These are phyloP conservation scores for Paracamarosporium sp. DNA, from an alignment of 2,329 filamentous ascomycete species.

Conservation along the genomic window DNA sequence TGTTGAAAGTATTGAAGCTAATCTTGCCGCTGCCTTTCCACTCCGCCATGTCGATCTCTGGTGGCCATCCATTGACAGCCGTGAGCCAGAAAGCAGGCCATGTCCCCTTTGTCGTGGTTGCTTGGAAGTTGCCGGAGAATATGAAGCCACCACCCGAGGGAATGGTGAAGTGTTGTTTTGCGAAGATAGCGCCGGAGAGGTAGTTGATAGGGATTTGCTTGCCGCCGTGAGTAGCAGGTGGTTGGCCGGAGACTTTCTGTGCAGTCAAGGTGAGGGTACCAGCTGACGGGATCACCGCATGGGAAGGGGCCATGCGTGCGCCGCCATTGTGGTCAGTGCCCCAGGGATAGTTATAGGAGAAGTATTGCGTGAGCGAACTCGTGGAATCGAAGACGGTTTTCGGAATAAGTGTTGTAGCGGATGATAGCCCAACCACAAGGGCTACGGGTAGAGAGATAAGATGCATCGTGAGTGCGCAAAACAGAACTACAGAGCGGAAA, in stretches of 20 bases:
- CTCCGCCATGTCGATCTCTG: constrained; percentile 67
- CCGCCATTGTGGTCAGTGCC: constrained; percentile 65
- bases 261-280: constrained; percentile 58
- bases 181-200: constrained; percentile 56
- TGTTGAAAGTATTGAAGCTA: constrained; percentile 64
- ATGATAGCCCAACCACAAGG: not conserved
- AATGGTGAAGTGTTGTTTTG: constrained; percentile 52
- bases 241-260: constrained; percentile 52
- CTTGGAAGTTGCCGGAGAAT: constrained; percentile 50
- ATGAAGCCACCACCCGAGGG: constrained; percentile 47
- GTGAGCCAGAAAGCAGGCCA: constrained; percentile 69
- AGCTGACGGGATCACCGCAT: constrained; percentile 49
- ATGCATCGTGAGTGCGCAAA: constrained; percentile 7
- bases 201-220: constrained; percentile 56
- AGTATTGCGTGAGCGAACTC: constrained; percentile 48
- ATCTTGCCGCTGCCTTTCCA: constrained; percentile 66
- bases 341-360: constrained; percentile 64
- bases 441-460: not conserved
- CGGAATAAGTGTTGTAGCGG: constrained; percentile 33
- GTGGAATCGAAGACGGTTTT: constrained; percentile 39
- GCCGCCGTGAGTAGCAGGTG: constrained; percentile 35
- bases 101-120: constrained; percentile 51
- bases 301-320: constrained; percentile 59
- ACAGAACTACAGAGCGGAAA: not conserved
- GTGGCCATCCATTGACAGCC: constrained; percentile 62